phyloP scores from a whole-genome alignment of 768 basidiomycete species.

The Naganishia randhawae region DNA sequence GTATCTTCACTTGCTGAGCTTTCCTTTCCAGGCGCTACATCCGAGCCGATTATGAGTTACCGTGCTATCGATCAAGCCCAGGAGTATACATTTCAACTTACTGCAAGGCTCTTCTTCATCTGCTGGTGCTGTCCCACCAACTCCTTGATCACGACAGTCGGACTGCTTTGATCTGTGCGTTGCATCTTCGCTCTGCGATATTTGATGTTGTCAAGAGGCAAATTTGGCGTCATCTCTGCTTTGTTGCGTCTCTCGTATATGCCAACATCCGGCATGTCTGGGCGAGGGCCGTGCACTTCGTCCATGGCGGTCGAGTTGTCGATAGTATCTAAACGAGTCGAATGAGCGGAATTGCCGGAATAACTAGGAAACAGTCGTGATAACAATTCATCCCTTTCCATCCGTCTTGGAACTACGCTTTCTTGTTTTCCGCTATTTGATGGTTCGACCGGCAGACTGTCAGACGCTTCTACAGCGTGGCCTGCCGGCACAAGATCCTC shows the following conservation, averaged over 20 bases:
- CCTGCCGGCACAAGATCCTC: neutral
- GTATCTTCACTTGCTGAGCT: neutral
- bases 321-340: neutral
- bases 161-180: neutral
- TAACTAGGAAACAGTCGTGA: slow-evolving; percentile 5
- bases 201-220: neutral
- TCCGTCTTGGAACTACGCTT: neutral
- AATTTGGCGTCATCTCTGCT: neutral
- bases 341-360: neutral
- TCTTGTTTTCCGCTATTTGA: neutral
- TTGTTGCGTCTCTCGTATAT: neutral
- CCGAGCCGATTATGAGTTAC: no score
- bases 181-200: neutral
- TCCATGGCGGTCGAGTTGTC: neutral
- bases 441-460: neutral
- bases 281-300: neutral
- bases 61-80: neutral
- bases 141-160: slow-evolving; percentile 3
- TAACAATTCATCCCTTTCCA: slow-evolving; percentile 8
- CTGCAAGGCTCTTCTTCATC: slow-evolving; percentile 16
- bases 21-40: neutral
- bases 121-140: slow-evolving; percentile 8
- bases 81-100: neutral
- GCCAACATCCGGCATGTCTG: neutral
- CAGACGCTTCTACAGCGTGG: neutral